A percentile compares a stretch with the other conserved stretches of the same genome.
Evolutionary conservation across 331 rosid genomes (phyloP).

Genomic region (Arachis monticola): DNA sequence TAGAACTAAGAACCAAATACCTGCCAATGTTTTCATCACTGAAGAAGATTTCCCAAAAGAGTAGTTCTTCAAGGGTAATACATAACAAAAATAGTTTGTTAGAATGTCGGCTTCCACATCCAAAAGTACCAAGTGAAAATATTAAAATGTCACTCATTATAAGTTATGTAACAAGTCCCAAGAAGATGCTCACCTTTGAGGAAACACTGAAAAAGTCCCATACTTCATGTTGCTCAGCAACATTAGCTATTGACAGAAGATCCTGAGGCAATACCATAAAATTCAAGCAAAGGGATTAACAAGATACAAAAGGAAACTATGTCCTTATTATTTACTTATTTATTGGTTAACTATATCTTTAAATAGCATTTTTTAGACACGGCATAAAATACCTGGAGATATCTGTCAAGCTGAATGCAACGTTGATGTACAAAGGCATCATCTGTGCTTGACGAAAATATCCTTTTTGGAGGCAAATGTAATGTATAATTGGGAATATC

Average conservation of each 20-base stretch:
- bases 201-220: constrained; percentile 94
- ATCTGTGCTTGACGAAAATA: constrained; percentile 98
- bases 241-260: constrained; percentile 87
- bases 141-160: constrained; percentile 23
- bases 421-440: constrained; percentile 98
- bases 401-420: constrained; percentile 93
- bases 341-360: too few relatives aligned
- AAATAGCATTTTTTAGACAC: neutral
- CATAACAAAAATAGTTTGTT: constrained; percentile 33
- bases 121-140: constrained; percentile 19
- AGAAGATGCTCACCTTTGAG: constrained; percentile 72
- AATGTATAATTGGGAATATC: constrained; percentile 89
- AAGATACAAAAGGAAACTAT: neutral
- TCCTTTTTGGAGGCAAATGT: constrained; percentile 95
- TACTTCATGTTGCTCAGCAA: constrained; percentile 95
- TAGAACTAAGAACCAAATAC: constrained; percentile 55
- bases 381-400: constrained; percentile 71
- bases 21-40: constrained; percentile 96
- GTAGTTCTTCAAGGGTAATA: constrained; percentile 69
- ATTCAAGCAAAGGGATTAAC: constrained; percentile 16
- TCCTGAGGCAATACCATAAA: constrained; percentile 61
- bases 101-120: constrained; percentile 35
- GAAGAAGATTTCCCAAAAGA: constrained; percentile 90
- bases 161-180: constrained; percentile 31
- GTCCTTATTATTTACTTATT: neutral